Percentiles rank a stretch among this genome's conserved stretches.
Conservation (phyloP, 805 yeast genomes). For the Sungouiella thailandica region DNA sequence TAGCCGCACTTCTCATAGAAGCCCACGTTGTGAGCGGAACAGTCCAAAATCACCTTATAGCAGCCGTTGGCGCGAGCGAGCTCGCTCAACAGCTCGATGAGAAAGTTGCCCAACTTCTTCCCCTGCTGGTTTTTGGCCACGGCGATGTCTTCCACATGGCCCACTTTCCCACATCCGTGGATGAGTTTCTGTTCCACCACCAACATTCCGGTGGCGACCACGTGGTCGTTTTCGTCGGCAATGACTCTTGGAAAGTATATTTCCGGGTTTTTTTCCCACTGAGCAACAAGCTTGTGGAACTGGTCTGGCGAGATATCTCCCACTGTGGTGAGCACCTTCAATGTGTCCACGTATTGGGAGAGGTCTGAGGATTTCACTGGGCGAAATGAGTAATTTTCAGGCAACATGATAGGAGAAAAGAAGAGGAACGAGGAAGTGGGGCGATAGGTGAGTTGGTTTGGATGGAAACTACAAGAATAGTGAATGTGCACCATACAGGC, state of each 20-base stretch:
- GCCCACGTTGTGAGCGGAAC: constrained; percentile 73
- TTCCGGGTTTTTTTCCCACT: constrained; percentile 52
- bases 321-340: constrained; percentile 73
- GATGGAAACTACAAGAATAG: no score
- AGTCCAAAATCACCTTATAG: constrained; percentile 86
- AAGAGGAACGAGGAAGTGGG: not conserved
- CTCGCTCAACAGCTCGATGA: constrained; percentile 58
- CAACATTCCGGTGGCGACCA: constrained; percentile 83
- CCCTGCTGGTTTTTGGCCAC: constrained; percentile 77
- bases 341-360: constrained; percentile 53
- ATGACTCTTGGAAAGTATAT: constrained; percentile 71
- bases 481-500: no score
- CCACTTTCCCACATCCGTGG: constrained; percentile 80
- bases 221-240: constrained; percentile 40
- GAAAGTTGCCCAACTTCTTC: constrained; percentile 62
- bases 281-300: constrained; percentile 47
- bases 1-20: constrained; percentile 90
- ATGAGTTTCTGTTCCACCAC: constrained; percentile 77
- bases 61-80: constrained; percentile 62
- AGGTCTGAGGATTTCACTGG: constrained; percentile 53
- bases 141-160: constrained; percentile 94
- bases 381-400: constrained; percentile 69
- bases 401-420: constrained; percentile 35
- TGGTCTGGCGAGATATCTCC: constrained; percentile 56
- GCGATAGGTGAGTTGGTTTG: no score